phyloP scores from a whole-genome alignment of 2,329 filamentous ascomycete genomes.

The Cordyceps javanica region DNA sequence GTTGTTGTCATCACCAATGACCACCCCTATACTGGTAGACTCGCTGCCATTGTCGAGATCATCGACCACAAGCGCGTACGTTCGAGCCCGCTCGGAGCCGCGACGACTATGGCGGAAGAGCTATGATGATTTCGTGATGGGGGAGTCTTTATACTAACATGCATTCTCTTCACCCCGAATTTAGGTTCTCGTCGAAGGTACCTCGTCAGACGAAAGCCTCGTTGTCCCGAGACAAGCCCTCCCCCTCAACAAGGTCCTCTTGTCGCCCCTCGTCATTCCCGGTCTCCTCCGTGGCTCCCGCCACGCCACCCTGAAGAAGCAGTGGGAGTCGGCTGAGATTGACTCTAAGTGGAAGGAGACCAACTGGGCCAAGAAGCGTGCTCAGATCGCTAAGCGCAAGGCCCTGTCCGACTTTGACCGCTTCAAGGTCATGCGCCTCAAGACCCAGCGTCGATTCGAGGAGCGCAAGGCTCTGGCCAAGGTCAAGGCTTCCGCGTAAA shows the following conservation, averaged over 20 bases:
- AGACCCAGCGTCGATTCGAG: conserved; percentile 99
- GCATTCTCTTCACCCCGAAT: conserved; percentile 20
- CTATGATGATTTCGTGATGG: neutral
- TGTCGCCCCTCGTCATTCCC: conserved; percentile 83
- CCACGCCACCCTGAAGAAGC: conserved; percentile 73
- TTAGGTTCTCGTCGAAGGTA: conserved; percentile 93
- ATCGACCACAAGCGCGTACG: conserved; percentile 99
- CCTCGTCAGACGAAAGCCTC: conserved; percentile 72
- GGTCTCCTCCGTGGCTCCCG: conserved; percentile 82
- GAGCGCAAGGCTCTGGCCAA: conserved; percentile 94
- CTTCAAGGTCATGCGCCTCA: conserved; percentile 99
- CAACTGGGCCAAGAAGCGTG: conserved; percentile 91
- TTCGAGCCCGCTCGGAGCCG: conserved; percentile 1
- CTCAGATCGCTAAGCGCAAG: conserved; percentile 79
- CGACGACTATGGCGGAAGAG: neutral
- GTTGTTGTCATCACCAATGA: conserved; percentile 81
- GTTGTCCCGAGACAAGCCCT: conserved; percentile 83
- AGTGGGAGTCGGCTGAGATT: conserved; percentile 87
- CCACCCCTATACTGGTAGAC: conserved; percentile 75
- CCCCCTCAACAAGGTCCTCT: conserved; percentile 73
- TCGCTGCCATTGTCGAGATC: conserved; percentile 96
- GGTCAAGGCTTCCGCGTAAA: conserved; percentile 76
- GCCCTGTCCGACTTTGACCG: conserved; percentile 96
- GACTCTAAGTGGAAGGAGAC: conserved; percentile 89
- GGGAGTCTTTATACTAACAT: conserved; percentile 14